Conservation (phyloP, 345 rosid genomes). For the Arabis alpina region DNA sequence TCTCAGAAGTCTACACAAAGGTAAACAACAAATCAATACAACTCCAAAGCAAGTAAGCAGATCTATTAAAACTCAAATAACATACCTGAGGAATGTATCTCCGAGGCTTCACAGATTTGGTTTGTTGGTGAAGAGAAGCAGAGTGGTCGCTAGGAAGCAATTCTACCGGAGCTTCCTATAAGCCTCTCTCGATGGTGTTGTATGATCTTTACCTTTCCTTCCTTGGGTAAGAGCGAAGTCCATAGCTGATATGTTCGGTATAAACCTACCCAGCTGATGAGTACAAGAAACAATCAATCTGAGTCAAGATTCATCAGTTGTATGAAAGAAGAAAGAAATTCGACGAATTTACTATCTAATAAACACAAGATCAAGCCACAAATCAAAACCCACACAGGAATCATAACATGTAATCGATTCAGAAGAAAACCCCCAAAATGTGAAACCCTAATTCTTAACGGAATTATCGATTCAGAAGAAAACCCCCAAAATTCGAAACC, state of each 20-base stretch:
- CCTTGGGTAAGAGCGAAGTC: conserved; percentile 65
- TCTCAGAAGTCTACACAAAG: conserved; percentile 40
- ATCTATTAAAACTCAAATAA: background rate
- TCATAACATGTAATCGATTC: too few relatives aligned
- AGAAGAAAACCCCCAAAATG: too few relatives aligned
- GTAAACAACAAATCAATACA: conserved; percentile 33
- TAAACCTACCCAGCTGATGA: conserved; percentile 67
- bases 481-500: background rate
- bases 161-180: conserved; percentile 40
- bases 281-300: too few relatives aligned
- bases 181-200: conserved; percentile 56
- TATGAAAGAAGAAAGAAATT: too few relatives aligned
- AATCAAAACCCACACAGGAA: too few relatives aligned
- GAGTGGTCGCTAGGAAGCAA: conserved; percentile 26
- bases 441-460: too few relatives aligned
- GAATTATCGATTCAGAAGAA: too few relatives aligned
- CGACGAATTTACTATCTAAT: too few relatives aligned
- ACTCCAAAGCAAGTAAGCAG: background rate
- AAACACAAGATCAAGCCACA: too few relatives aligned
- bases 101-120: conserved; percentile 42
- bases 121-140: conserved; percentile 38
- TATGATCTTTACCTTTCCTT: conserved; percentile 51
- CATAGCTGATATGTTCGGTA: conserved; percentile 78
- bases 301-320: too few relatives aligned
- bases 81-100: conserved; percentile 46